Conservation (phyloP, 441 rosid species). For the Melianthus villosus region DNA sequence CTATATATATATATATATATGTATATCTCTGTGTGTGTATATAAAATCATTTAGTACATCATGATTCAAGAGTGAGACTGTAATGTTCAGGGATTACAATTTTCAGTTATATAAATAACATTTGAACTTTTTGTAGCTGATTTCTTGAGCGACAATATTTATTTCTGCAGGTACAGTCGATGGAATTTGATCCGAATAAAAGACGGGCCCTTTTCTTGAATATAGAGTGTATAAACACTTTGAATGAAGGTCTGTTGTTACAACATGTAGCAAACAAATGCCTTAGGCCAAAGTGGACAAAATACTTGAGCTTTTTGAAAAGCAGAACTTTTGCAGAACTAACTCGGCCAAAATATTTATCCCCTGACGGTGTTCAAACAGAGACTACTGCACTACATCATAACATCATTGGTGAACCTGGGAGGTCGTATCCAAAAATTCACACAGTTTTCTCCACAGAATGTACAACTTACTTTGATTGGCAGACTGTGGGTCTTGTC, state of each 20-base stretch:
- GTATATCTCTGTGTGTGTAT: no score
- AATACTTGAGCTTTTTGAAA: slow-evolving; percentile 80
- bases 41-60: no score
- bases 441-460: slow-evolving; percentile 92
- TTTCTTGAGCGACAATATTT: no score
- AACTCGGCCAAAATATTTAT: slow-evolving; percentile 52
- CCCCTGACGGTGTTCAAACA: slow-evolving; percentile 19
- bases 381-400: slow-evolving; percentile 20
- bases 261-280: slow-evolving; percentile 70
- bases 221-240: slow-evolving; percentile 69
- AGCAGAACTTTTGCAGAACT: slow-evolving; percentile 79
- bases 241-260: slow-evolving; percentile 75
- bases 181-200: slow-evolving; percentile 52
- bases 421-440: slow-evolving; percentile 48
- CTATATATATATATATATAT: no score
- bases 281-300: slow-evolving; percentile 72
- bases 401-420: slow-evolving; percentile 24
- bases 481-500: slow-evolving; percentile 95
- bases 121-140: no score
- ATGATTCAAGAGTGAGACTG: no score
- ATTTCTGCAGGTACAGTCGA: slow-evolving; percentile 37
- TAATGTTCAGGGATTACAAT: no score
- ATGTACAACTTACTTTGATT: slow-evolving; percentile 83
- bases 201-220: slow-evolving; percentile 45
- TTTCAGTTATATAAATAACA: no score